Evolutionary conservation across 257 asterid species (phyloP), one percentile per base, ranked within the genome.

Genomic region (Marsdenia floribunda): DNA sequence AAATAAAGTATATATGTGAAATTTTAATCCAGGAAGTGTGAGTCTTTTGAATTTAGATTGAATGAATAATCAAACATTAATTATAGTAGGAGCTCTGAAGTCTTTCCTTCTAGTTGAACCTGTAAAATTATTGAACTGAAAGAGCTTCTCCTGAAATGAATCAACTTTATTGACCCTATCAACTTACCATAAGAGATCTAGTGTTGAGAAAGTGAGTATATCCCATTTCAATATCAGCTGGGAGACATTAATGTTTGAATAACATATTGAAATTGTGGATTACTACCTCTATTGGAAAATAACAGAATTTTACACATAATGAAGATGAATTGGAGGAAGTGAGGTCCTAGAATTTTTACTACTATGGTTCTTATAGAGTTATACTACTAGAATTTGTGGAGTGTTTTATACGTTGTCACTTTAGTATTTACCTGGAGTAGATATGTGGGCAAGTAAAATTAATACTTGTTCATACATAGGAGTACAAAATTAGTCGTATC

Each of bases 21-120:
- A n/a, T n/a, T 61, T 61, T 57, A 10, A 24, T 58, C 7, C 59
- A 14, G 10, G 0, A 3, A 3, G 37, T 35, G 22, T 58, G n/a
- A 61, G 26, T 57, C 63, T 57, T 57, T 29, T n/a, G n/a, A 55
- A 57, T 57, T 57, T 29, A 57, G 63, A n/a, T n/a, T n/a, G 63
- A 9, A 0, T 8, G n/a, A 52, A 14, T 14, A 14, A 0, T 52
- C 57, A 14, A 24, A 24, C 66, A 22, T 7, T 59, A 11, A 24
- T 22, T 3, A 13, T 29, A 21, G 16, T 26, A 61, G 40, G 67
- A 61, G 42, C 67, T 12, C 67, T 26, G 14, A 26, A 29, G 33
- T 29, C 33, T 29, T 1, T 29, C 9, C 35, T 61, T 4, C 21
- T 26, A 61, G 67, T 61, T 5, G 4, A 26, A 59, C 19, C 18